Percentiles rank a stretch among this genome's conserved stretches.
Evolutionary conservation across 345 rosid genomes (phyloP).

Genomic region (Lenwebbia sp.): DNA sequence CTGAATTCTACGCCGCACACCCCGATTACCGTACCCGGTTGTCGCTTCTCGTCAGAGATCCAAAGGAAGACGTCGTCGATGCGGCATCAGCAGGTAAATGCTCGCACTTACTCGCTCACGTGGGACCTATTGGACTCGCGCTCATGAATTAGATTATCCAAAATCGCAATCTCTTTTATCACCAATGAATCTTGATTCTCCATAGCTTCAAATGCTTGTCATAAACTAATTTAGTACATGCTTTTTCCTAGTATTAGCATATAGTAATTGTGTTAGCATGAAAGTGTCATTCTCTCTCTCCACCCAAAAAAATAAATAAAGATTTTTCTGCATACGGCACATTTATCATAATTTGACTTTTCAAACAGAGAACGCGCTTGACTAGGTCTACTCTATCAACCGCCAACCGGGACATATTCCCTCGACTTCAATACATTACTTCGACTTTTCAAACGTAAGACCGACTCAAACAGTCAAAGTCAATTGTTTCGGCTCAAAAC

Average conservation of each 20-base stretch:
- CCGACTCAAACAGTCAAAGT: no score
- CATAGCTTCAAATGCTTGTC: background rate
- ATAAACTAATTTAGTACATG: background rate
- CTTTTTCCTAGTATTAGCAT: background rate
- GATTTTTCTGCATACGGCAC: no score
- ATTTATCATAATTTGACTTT: no score
- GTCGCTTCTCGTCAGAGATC: background rate
- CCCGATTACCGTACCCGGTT: background rate
- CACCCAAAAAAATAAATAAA: no score
- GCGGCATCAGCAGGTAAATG: background rate
- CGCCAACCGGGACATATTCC: no score
- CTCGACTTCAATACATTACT: no score
- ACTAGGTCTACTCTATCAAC: no score
- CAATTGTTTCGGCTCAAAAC: no score
- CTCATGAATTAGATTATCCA: background rate
- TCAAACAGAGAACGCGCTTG: no score
- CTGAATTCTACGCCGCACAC: background rate
- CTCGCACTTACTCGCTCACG: background rate
- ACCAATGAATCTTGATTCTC: background rate
- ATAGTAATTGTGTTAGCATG: no score
- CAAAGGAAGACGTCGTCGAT: background rate
- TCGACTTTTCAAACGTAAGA: no score
- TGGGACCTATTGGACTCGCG: background rate
- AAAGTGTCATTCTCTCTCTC: rapidly evolving
- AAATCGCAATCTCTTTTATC: background rate